Percentiles rank a stretch among this genome's conserved stretches.
Conservation (phyloP, 2,329 filamentous ascomycete species). For the Plectosphaerella sp. region DNA sequence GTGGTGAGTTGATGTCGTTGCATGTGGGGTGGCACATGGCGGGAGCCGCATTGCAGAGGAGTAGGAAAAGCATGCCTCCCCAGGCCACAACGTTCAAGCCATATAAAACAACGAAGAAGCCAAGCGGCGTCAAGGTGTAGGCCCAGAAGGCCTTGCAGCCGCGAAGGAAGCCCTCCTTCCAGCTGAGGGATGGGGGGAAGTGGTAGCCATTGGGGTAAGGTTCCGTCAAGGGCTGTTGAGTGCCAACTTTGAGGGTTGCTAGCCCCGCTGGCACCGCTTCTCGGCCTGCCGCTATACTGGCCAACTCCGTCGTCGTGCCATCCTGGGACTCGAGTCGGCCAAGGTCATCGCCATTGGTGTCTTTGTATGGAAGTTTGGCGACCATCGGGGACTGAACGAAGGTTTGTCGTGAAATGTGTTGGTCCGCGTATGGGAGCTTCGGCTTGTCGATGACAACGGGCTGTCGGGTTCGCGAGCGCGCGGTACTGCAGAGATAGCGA, state of each 20-base stretch:
- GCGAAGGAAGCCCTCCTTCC: conserved; percentile 53
- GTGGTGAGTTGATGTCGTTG: conserved; percentile 68
- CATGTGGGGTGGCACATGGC: conserved; percentile 70
- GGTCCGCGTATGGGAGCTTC: no score
- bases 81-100: conserved; percentile 80
- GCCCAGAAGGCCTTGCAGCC: conserved; percentile 61
- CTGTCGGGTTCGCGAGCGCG: no score
- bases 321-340: background rate
- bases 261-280: conserved; percentile 7
- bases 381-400: no score
- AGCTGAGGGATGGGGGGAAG: conserved; percentile 57
- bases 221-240: conserved; percentile 7
- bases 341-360: background rate
- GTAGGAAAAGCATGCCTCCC: conserved; percentile 86
- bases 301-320: background rate
- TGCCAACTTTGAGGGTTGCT: conserved; percentile 4
- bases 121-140: conserved; percentile 70
- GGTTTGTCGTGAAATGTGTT: no score
- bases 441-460: no score
- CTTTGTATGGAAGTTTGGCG: background rate
- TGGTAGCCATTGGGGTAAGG: conserved; percentile 56
- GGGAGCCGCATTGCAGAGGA: conserved; percentile 71
- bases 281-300: background rate
- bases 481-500: no score
- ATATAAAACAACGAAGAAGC: conserved; percentile 75